Evolutionary conservation across 768 basidiomycete genomes (phyloP).

Genomic region (Tulasnella sp.): DNA sequence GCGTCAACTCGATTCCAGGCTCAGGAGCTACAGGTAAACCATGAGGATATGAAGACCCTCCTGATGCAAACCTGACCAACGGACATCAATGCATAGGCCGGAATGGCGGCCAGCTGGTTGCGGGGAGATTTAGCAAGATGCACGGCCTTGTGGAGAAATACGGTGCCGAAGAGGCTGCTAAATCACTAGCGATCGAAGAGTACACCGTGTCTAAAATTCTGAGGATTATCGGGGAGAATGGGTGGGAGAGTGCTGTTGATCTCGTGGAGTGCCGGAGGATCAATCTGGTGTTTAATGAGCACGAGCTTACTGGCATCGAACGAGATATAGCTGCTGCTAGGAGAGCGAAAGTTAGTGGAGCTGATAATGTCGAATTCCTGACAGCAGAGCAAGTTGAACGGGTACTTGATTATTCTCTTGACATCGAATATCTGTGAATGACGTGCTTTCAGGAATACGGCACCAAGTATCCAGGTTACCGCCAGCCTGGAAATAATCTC

Average conservation of each 20-base stretch:
- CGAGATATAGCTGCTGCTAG: constrained; percentile 53
- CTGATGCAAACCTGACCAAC: not conserved
- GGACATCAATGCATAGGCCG: constrained; percentile 46
- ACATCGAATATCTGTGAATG: not conserved
- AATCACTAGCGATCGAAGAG: constrained; percentile 53
- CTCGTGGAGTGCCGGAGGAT: constrained; percentile 56
- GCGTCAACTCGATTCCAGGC: constrained; percentile 42
- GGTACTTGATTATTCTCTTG: constrained; percentile 38
- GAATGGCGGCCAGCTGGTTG: constrained; percentile 74
- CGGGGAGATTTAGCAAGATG: constrained; percentile 49
- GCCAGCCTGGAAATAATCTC: constrained; percentile 56
- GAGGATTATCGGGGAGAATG: constrained; percentile 45
- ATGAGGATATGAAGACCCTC: not conserved
- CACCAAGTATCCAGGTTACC: constrained; percentile 50
- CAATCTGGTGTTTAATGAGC: constrained; percentile 46
- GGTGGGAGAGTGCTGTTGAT: constrained; percentile 52
- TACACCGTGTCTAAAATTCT: constrained; percentile 51
- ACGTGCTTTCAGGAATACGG: constrained; percentile 40
- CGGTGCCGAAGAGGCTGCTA: constrained; percentile 54
- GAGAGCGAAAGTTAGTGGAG: constrained; percentile 48
- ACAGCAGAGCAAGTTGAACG: constrained; percentile 45
- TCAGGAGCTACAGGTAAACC: constrained; percentile 66
- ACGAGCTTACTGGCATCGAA: constrained; percentile 41
- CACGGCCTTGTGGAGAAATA: constrained; percentile 37
- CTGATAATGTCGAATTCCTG: constrained; percentile 45